phyloP scores from a whole-genome alignment of 2,329 filamentous ascomycete genomes.

The Canariomyces notabilis region DNA sequence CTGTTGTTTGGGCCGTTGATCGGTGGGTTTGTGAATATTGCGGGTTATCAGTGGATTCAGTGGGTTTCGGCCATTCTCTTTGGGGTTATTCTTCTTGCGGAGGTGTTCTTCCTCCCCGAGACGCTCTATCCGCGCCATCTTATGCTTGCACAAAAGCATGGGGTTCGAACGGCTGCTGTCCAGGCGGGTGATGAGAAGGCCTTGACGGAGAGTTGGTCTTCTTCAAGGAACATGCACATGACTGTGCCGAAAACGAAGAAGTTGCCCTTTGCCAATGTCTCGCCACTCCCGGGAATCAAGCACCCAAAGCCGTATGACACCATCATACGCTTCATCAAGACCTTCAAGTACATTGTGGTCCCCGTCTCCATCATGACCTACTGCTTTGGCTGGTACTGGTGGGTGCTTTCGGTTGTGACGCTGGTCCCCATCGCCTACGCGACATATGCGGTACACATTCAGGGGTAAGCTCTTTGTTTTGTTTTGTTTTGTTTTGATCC shows the following conservation, averaged over 20 bases:
- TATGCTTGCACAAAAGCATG: constrained; percentile 35
- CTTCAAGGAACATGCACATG: background rate
- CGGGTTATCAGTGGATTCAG: constrained; percentile 46
- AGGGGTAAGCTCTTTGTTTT: constrained; percentile 33
- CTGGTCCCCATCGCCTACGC: constrained; percentile 43
- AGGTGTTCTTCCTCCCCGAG: constrained; percentile 49
- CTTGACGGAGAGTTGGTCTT: background rate
- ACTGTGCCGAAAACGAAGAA: constrained; percentile 35
- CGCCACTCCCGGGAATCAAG: constrained; percentile 44
- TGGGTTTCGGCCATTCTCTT: constrained; percentile 53
- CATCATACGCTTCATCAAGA: constrained; percentile 40
- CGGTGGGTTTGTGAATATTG: constrained; percentile 47
- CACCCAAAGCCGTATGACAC: constrained; percentile 47
- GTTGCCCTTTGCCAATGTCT: constrained; percentile 41
- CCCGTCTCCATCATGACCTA: constrained; percentile 43
- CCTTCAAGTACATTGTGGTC: constrained; percentile 43
- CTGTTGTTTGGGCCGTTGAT: constrained; percentile 27
- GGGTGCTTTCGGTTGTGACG: constrained; percentile 18
- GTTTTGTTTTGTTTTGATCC: no score
- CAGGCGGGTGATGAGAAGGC: constrained; percentile 1
- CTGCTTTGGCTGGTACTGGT: constrained; percentile 49
- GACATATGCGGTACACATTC: constrained; percentile 43
- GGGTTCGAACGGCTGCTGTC: background rate
- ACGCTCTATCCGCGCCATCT: constrained; percentile 50
- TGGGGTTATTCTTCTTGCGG: constrained; percentile 40